Percentiles rank a stretch among this genome's conserved stretches.
phyloP scores from a whole-genome alignment of 441 rosid genomes.

The Croton laevigatus region DNA sequence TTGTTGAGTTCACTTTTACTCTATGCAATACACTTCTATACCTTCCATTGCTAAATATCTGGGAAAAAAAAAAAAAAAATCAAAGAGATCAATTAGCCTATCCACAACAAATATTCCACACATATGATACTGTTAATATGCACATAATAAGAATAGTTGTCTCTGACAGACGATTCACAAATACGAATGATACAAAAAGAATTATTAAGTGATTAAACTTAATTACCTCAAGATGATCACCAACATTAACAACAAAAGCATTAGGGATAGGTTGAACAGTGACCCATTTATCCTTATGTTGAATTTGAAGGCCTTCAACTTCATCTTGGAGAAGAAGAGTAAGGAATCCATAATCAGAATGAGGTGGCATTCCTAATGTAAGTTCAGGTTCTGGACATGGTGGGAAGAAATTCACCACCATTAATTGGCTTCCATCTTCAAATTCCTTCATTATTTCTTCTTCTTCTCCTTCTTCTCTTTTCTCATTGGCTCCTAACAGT shows the following conservation, averaged over 20 bases:
- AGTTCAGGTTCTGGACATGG: conserved; percentile 85
- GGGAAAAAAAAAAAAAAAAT: background rate
- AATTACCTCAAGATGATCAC: conserved; percentile 85
- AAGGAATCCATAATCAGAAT: conserved; percentile 85
- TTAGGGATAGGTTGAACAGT: conserved; percentile 65
- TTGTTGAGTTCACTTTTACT: conserved; percentile 54
- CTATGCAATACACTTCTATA: conserved; percentile 84
- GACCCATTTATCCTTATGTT: conserved; percentile 54
- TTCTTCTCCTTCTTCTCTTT: conserved; percentile 21
- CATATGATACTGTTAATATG: too few relatives aligned
- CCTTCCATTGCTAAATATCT: conserved; percentile 93
- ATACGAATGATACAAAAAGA: too few relatives aligned
- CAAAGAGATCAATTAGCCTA: background rate
- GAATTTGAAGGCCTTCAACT: conserved; percentile 71
- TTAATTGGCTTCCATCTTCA: conserved; percentile 64
- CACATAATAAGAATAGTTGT: too few relatives aligned
- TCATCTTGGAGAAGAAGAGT: conserved; percentile 86
- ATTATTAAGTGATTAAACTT: too few relatives aligned
- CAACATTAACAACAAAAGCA: conserved; percentile 75
- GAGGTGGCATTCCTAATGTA: conserved; percentile 87
- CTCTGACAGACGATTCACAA: too few relatives aligned
- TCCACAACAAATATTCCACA: too few relatives aligned
- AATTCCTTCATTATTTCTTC: conserved; percentile 35
- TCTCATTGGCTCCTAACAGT: conserved; percentile 10
- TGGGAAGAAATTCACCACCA: conserved; percentile 74